Conservation (phyloP, 495 filamentous ascomycete species). For the Lasiosphaeria ovina region DNA sequence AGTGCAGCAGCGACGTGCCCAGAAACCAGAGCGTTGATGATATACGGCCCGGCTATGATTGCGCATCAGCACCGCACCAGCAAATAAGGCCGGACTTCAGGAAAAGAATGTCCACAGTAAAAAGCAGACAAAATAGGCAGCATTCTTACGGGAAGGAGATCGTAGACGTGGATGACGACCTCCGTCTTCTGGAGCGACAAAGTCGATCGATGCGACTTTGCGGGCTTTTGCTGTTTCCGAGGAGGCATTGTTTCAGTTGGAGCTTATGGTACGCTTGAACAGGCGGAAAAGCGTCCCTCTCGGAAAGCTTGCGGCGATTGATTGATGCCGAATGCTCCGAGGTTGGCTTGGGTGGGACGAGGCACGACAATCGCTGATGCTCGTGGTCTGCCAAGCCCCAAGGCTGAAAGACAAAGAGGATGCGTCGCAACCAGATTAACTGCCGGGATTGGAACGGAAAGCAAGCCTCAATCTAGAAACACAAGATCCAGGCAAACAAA, state of each 20-base stretch:
- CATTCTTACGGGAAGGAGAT: conserved; percentile 63
- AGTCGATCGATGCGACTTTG: conserved; percentile 54
- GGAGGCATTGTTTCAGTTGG: conserved; percentile 32
- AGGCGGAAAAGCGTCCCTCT: background rate
- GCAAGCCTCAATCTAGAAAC: background rate
- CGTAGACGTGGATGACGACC: conserved; percentile 77
- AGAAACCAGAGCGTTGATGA: conserved; percentile 68
- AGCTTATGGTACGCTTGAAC: background rate
- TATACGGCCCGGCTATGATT: conserved; percentile 59
- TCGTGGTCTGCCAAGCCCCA: background rate
- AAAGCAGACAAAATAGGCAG: background rate
- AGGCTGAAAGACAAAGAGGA: conserved; percentile 1
- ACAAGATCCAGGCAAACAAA: too few species aligned
- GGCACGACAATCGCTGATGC: background rate
- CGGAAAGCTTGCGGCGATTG: background rate
- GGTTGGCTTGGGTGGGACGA: background rate
- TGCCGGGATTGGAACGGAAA: background rate
- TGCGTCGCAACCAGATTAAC: background rate
- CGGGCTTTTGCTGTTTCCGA: conserved; percentile 41
- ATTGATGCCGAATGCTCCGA: background rate
- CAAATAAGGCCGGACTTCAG: background rate
- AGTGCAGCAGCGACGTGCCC: conserved; percentile 71
- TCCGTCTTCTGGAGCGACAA: conserved; percentile 64
- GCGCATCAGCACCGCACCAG: background rate
- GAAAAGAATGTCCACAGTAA: background rate